Evolutionary conservation across 1,284 basidiomycete species (phyloP).

Genomic region (Pseudozyma tsukubaensis): DNA sequence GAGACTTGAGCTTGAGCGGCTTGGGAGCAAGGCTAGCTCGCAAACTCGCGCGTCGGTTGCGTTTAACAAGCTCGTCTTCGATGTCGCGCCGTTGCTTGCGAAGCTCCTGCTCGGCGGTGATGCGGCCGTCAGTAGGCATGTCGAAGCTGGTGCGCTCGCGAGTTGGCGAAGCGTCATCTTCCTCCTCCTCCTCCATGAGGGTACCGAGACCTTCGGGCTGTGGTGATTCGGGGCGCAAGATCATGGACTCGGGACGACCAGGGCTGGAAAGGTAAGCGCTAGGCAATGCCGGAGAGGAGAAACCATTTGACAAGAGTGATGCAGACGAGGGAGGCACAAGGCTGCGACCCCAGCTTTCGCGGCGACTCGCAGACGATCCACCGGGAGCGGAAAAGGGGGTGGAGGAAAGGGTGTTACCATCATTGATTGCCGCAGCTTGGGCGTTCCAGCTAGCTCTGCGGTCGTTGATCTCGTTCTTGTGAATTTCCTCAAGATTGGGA

Average conservation of each 20-base stretch:
- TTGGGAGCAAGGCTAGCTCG: constrained; percentile 54
- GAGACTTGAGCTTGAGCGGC: constrained; percentile 62
- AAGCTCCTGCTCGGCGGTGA: constrained; percentile 18
- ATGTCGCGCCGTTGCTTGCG: constrained; percentile 43
- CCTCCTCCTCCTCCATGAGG: constrained; percentile 62
- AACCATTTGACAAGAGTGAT: constrained; percentile 18
- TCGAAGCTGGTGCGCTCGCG: constrained; percentile 44
- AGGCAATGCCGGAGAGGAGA: constrained; percentile 31
- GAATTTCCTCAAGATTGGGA: constrained; percentile 60
- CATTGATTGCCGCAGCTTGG: constrained; percentile 29
- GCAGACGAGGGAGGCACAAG: constrained; percentile 28
- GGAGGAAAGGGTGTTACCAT: constrained; percentile 2
- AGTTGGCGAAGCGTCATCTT: constrained; percentile 56
- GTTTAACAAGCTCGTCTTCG: constrained; percentile 55
- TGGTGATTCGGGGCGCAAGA: constrained; percentile 38
- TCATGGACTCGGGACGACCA: constrained; percentile 45
- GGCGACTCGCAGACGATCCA: constrained; percentile 13
- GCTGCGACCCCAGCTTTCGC: constrained; percentile 38
- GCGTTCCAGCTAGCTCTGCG: constrained; percentile 43
- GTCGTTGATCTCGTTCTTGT: constrained; percentile 50
- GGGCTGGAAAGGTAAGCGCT: constrained; percentile 36
- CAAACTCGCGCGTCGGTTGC: constrained; percentile 49
- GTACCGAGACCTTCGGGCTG: constrained; percentile 56
- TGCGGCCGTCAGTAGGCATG: constrained; percentile 24
- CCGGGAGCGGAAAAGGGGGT: constrained; percentile 14